phyloP scores from a whole-genome alignment of 75 land plant genomes.

The Cupressus sempervirens region DNA sequence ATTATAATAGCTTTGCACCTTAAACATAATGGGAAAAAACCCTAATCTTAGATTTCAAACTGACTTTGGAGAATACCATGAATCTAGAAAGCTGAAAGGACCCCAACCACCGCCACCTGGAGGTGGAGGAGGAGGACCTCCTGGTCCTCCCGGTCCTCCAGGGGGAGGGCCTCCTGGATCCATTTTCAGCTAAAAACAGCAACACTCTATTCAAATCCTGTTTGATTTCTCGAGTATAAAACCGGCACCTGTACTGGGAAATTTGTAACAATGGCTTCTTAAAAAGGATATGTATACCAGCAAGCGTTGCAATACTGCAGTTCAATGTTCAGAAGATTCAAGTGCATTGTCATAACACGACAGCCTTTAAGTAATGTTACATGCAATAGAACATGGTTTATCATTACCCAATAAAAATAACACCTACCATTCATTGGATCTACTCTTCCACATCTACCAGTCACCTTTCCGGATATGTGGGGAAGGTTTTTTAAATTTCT shows the following conservation, averaged over 20 bases:
- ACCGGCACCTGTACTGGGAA: background rate
- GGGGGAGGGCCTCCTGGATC: background rate
- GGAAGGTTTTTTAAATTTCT: no score
- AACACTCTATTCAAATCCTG: background rate
- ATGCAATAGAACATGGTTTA: no score
- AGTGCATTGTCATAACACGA: background rate
- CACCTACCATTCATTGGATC: background rate
- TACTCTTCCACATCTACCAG: background rate
- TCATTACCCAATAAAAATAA: no score
- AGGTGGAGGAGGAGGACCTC: background rate
- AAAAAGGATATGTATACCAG: background rate
- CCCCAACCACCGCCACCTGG: background rate
- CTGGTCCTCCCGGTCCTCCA: background rate
- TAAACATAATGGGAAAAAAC: no score
- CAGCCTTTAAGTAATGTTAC: background rate
- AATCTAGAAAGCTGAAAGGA: background rate
- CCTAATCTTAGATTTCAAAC: no score
- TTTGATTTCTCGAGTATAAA: background rate
- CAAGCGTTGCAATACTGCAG: background rate
- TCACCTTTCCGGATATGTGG: background rate
- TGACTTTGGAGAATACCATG: background rate
- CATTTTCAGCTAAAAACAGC: background rate
- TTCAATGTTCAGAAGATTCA: background rate
- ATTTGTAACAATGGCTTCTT: no score
- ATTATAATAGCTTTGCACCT: no score